phyloP scores from a whole-genome alignment of 495 filamentous ascomycete species.

The Physcia stellaris region DNA sequence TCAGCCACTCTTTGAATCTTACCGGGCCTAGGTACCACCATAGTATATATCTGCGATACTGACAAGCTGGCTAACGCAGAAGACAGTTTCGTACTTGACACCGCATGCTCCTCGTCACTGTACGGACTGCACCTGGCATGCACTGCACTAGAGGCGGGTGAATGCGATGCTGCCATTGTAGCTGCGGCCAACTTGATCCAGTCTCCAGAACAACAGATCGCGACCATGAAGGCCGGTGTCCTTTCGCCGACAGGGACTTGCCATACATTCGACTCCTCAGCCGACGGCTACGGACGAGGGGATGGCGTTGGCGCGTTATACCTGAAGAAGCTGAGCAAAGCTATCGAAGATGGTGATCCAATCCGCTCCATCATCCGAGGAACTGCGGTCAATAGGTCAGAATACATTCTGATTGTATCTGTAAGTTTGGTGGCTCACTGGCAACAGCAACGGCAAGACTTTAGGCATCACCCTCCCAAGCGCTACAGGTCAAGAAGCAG shows the following conservation, averaged over 20 bases:
- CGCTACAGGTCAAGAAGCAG: constrained; percentile 5
- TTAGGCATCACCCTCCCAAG: constrained; percentile 5
- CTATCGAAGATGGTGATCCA: constrained; percentile 34
- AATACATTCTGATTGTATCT: too few relatives aligned
- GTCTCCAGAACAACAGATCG: constrained; percentile 17
- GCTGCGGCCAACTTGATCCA: constrained; percentile 27
- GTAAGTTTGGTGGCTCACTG: too few relatives aligned
- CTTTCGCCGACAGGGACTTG: constrained; percentile 27
- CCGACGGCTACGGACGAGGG: constrained; percentile 44
- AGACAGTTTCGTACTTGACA: constrained; percentile 12
- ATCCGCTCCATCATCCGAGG: constrained; percentile 42
- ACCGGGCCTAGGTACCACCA: constrained; percentile 8
- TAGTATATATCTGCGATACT: neutral
- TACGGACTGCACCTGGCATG: constrained; percentile 17
- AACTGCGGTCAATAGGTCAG: constrained; percentile 34
- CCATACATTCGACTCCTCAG: constrained; percentile 28
- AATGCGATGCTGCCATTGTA: constrained; percentile 26
- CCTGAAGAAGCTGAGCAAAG: constrained; percentile 42
- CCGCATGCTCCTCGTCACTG: constrained; percentile 21
- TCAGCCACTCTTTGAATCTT: constrained; percentile 10
- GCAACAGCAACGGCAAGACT: constrained; percentile 23
- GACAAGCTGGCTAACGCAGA: neutral
- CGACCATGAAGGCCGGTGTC: constrained; percentile 22
- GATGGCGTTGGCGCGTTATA: constrained; percentile 42
- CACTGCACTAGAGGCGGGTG: constrained; percentile 16